These are phyloP conservation scores for Pseudogymnoascus sp. DNA, from an alignment of 2,329 filamentous ascomycete species.

Conservation along the genomic window DNA sequence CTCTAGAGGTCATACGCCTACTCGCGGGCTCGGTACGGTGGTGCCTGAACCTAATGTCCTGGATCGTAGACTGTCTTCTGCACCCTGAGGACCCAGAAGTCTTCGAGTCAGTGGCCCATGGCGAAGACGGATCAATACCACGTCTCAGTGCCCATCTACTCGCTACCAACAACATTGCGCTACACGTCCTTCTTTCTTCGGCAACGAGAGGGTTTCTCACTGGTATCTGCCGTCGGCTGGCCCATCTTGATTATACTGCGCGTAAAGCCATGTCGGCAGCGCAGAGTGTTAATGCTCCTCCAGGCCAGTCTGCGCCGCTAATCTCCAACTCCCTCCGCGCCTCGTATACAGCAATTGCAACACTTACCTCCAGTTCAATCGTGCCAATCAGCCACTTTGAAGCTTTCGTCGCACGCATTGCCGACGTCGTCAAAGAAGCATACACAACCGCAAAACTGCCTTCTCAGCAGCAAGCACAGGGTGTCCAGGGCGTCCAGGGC, in stretches of 20 bases:
- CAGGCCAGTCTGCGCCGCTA: background rate
- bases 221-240: slow-evolving; percentile 57
- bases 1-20: slow-evolving; percentile 59
- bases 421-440: slow-evolving; percentile 21
- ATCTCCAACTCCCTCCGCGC: slow-evolving; percentile 21
- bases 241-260: slow-evolving; percentile 41
- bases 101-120: slow-evolving; percentile 32
- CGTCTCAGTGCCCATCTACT: slow-evolving; percentile 45
- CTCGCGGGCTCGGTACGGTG: slow-evolving; percentile 70
- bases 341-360: slow-evolving; percentile 26
- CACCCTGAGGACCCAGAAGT: slow-evolving; percentile 41
- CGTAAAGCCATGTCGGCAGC: slow-evolving; percentile 22
- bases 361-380: slow-evolving; percentile 22
- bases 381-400: slow-evolving; percentile 26
- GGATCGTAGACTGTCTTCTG: slow-evolving; percentile 53
- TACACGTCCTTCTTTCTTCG: slow-evolving; percentile 63
- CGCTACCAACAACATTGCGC: slow-evolving; percentile 46
- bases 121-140: slow-evolving; percentile 37
- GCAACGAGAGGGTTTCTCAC: slow-evolving; percentile 65
- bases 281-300: slow-evolving; percentile 5
- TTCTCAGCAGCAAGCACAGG: slow-evolving; percentile 7
- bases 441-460: slow-evolving; percentile 19
- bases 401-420: slow-evolving; percentile 23
- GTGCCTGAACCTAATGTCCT: slow-evolving; percentile 62
- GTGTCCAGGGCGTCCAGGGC: slow-evolving; percentile 13